Conservation (phyloP, 345 rosid species). For the Clausena lansium region DNA sequence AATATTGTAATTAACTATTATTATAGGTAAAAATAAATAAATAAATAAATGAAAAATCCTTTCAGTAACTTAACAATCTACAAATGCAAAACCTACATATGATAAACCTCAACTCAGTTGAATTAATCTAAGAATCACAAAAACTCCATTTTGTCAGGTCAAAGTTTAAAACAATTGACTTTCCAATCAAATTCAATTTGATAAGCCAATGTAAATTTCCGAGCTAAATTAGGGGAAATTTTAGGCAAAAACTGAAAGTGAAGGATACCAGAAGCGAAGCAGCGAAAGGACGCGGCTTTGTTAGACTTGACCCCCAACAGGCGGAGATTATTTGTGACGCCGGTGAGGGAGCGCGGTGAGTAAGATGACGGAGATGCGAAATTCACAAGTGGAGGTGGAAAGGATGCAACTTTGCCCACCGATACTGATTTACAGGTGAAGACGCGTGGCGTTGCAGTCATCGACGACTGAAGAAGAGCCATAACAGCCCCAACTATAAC, state of each 20-base stretch:
- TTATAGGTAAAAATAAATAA: background rate
- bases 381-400: background rate
- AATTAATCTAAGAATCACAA: background rate
- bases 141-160: background rate
- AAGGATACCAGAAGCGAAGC: slow-evolving; percentile 36
- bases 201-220: background rate
- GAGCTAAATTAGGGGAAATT: background rate
- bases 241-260: background rate
- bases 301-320: slow-evolving; percentile 5
- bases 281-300: slow-evolving; percentile 26
- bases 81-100: background rate
- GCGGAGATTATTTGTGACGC: slow-evolving; percentile 7
- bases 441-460: background rate
- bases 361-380: background rate
- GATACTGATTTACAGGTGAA: slow-evolving; percentile 5
- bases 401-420: background rate
- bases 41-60: background rate
- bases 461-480: slow-evolving; percentile 15
- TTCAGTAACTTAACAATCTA: background rate
- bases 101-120: background rate
- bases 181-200: background rate
- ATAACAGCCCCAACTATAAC: background rate
- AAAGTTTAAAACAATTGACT: background rate
- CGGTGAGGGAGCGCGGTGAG: background rate
- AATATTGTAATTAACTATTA: background rate